phyloP scores from a whole-genome alignment of 1,284 basidiomycete species.

The Cerioporus squamosus region DNA sequence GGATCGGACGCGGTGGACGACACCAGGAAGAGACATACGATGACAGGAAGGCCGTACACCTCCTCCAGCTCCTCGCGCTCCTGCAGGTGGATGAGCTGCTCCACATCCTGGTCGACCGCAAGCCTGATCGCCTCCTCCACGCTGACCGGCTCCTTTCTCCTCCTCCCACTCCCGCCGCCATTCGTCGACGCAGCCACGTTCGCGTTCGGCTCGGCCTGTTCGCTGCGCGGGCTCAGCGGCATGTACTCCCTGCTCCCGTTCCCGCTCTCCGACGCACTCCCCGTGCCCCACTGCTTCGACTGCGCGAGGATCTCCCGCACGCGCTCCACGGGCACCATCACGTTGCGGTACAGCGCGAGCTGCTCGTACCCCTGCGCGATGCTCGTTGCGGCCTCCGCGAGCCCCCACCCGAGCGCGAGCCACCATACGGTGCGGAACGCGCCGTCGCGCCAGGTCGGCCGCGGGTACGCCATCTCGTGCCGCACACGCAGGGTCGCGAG shows the following conservation, averaged over 20 bases:
- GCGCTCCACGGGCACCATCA: conserved; percentile 53
- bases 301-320: conserved; percentile 39
- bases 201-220: conserved; percentile 5
- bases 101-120: conserved; percentile 64
- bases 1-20: not conserved
- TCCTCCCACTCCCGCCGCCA: conserved; percentile 5
- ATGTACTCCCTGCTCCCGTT: conserved; percentile 28
- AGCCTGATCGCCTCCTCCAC: conserved; percentile 34
- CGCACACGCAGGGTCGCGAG: conserved; percentile 58
- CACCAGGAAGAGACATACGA: conserved; percentile 51
- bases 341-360: conserved; percentile 66
- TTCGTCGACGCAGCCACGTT: not conserved
- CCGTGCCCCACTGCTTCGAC: conserved; percentile 22
- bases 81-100: conserved; percentile 62
- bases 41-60: conserved; percentile 72
- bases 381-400: conserved; percentile 64
- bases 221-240: conserved; percentile 31
- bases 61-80: conserved; percentile 74
- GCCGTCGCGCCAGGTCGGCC: conserved; percentile 57
- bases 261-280: conserved; percentile 14
- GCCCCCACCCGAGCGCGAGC: conserved; percentile 71
- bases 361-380: conserved; percentile 72
- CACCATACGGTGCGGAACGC: conserved; percentile 74
- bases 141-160: conserved; percentile 14
- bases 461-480: conserved; percentile 44